Percentiles rank a stretch among this genome's conserved stretches.
phyloP scores from a whole-genome alignment of 2,329 filamentous ascomycete species.

The Paramyrothecium roridum region DNA sequence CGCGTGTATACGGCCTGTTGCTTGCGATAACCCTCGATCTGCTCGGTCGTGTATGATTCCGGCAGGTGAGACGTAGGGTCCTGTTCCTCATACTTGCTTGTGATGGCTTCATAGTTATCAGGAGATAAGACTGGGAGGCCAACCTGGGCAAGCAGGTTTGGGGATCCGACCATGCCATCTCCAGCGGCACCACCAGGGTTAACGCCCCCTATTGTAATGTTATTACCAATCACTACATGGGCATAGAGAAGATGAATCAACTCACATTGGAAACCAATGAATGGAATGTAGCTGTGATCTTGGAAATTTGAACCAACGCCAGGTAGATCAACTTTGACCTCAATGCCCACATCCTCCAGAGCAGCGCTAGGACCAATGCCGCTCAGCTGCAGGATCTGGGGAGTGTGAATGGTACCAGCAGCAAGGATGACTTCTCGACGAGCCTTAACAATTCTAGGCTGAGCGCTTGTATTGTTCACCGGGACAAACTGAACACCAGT shows the following conservation, averaged over 20 bases:
- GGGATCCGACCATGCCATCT: constrained; percentile 4
- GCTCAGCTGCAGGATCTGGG: constrained; percentile 39
- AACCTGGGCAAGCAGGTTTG: constrained; percentile 16
- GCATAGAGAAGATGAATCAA: background rate
- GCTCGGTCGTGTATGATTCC: constrained; percentile 12
- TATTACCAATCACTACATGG: background rate
- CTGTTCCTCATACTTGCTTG: constrained; percentile 11
- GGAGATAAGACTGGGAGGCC: constrained; percentile 17
- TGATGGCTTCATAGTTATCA: constrained; percentile 12
- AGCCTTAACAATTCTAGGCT: constrained; percentile 17
- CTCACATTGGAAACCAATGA: constrained; percentile 14
- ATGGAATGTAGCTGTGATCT: constrained; percentile 27
- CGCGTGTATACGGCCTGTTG: constrained; percentile 27
- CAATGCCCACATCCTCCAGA: constrained; percentile 30
- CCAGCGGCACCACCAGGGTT: constrained; percentile 5
- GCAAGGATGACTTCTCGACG: constrained; percentile 33
- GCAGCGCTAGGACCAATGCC: constrained; percentile 36
- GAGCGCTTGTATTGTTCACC: constrained; percentile 9
- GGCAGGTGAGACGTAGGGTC: constrained; percentile 15
- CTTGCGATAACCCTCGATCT: constrained; percentile 31
- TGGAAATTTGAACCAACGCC: constrained; percentile 41
- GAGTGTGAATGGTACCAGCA: constrained; percentile 32
- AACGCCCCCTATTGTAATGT: constrained; percentile 2
- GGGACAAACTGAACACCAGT: constrained; percentile 24
- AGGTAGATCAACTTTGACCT: constrained; percentile 34